Percentiles rank a stretch among this genome's conserved stretches.
These are phyloP conservation scores for Agrocybe pediades DNA, from an alignment of 768 basidiomycete species.

Conservation along the genomic window DNA sequence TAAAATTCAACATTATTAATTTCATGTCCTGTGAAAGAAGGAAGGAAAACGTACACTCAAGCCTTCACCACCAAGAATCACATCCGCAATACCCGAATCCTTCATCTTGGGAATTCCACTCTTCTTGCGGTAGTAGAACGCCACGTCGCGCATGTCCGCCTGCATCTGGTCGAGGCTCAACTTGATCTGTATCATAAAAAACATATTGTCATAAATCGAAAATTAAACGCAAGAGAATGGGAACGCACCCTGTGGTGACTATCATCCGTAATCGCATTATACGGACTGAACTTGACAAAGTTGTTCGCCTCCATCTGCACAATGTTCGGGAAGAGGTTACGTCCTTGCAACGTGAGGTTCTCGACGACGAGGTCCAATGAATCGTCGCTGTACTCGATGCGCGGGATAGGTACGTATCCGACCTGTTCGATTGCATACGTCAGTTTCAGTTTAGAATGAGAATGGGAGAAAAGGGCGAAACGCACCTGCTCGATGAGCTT, in stretches of 20 bases:
- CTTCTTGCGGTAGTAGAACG: conserved; percentile 90
- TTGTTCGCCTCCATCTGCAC: conserved; percentile 78
- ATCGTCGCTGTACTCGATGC: conserved; percentile 92
- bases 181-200: conserved; percentile 41
- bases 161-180: conserved; percentile 85
- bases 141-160: conserved; percentile 91
- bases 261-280: conserved; percentile 57
- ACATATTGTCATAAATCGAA: not conserved
- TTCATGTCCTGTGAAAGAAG: not conserved
- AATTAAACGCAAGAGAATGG: not conserved
- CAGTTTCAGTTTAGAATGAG: not conserved
- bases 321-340: conserved; percentile 87
- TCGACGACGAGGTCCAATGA: conserved; percentile 88
- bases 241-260: conserved; percentile 51
- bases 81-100: conserved; percentile 86
- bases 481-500: conserved; percentile 71
- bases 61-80: conserved; percentile 82
- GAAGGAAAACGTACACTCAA: conserved; percentile 53
- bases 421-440: conserved; percentile 38
- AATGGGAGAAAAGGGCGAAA: not conserved
- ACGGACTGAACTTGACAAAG: conserved; percentile 83
- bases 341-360: conserved; percentile 86
- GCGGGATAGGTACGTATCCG: conserved; percentile 87
- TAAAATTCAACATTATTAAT: not conserved
- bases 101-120: conserved; percentile 75